phyloP scores from a whole-genome alignment of 1,139 yeast genomes.

The Suhomyces coccinellae region DNA sequence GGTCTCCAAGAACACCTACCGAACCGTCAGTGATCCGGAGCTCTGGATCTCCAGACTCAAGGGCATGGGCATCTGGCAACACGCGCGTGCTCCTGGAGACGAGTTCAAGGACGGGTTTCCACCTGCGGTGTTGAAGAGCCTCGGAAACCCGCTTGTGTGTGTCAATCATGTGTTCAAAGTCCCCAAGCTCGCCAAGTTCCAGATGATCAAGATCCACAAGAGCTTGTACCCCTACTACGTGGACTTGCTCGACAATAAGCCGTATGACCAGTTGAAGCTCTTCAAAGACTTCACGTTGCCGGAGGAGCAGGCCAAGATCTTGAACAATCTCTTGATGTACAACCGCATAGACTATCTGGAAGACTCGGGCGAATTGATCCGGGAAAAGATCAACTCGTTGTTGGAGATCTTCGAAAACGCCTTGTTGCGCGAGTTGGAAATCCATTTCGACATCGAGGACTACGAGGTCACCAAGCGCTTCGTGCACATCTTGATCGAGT shows the following conservation, averaged over 20 bases:
- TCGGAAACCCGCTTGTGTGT: constrained; percentile 38
- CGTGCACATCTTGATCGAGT: constrained; percentile 36
- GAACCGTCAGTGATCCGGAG: constrained; percentile 37
- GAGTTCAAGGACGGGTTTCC: neutral
- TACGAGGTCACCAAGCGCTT: constrained; percentile 36
- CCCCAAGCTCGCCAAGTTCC: constrained; percentile 43
- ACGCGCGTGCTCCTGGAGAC: constrained; percentile 15
- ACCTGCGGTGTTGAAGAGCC: neutral
- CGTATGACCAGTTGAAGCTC: constrained; percentile 47
- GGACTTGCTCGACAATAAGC: constrained; percentile 48
- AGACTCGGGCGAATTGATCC: constrained; percentile 33
- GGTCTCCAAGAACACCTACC: constrained; percentile 41
- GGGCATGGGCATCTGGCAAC: constrained; percentile 51
- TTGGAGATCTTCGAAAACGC: constrained; percentile 76
- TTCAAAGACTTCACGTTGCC: constrained; percentile 52
- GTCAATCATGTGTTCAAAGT: constrained; percentile 39
- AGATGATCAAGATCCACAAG: constrained; percentile 44
- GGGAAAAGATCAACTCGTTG: constrained; percentile 55
- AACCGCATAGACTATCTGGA: constrained; percentile 41
- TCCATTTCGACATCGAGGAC: constrained; percentile 55
- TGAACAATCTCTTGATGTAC: constrained; percentile 40
- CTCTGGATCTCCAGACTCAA: constrained; percentile 56
- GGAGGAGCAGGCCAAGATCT: constrained; percentile 47
- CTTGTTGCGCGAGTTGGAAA: constrained; percentile 67
- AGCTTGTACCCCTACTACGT: constrained; percentile 46